These are phyloP conservation scores for Fusarium napiforme DNA, from an alignment of 2,329 filamentous ascomycete genomes.

Conservation along the genomic window DNA sequence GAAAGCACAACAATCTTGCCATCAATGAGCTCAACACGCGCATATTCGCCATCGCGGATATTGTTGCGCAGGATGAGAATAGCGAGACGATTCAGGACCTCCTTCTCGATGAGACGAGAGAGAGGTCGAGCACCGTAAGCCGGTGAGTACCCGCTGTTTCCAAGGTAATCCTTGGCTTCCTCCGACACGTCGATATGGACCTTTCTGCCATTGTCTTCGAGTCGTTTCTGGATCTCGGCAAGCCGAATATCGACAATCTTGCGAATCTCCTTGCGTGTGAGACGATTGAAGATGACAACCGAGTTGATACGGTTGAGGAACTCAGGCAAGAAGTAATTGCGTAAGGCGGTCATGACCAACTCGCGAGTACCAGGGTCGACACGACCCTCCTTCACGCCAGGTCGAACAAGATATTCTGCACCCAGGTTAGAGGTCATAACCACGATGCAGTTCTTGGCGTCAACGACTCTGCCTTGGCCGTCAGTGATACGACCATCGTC, in stretches of 20 bases:
- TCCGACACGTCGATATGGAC: conserved; percentile 84
- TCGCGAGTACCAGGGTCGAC: conserved; percentile 89
- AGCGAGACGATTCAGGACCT: conserved; percentile 92
- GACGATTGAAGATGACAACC: conserved; percentile 97
- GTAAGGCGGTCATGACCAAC: conserved; percentile 88
- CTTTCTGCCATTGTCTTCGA: conserved; percentile 86
- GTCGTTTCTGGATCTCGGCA: conserved; percentile 87
- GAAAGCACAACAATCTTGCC: conserved; percentile 83
- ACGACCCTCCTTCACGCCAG: conserved; percentile 79
- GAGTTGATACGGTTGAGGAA: conserved; percentile 98
- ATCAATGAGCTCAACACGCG: conserved; percentile 80
- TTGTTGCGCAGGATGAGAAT: conserved; percentile 89
- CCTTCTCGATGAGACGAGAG: conserved; percentile 91
- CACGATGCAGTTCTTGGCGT: conserved; percentile 97
- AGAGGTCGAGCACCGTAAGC: conserved; percentile 94
- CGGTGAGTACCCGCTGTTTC: conserved; percentile 90
- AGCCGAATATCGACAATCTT: conserved; percentile 95
- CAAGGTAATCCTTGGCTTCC: conserved; percentile 93
- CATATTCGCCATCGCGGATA: conserved; percentile 86
- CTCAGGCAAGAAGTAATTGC: conserved; percentile 97
- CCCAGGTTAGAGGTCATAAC: conserved; percentile 99
- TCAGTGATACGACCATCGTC: conserved; percentile 99
- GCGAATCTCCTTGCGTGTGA: conserved; percentile 89
- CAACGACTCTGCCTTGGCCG: conserved; percentile 92
- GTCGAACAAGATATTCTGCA: conserved; percentile 89